Percentiles rank a stretch among this genome's conserved stretches.
Conservation (phyloP, 2,329 filamentous ascomycete genomes). For the Ilyonectria destructans region DNA sequence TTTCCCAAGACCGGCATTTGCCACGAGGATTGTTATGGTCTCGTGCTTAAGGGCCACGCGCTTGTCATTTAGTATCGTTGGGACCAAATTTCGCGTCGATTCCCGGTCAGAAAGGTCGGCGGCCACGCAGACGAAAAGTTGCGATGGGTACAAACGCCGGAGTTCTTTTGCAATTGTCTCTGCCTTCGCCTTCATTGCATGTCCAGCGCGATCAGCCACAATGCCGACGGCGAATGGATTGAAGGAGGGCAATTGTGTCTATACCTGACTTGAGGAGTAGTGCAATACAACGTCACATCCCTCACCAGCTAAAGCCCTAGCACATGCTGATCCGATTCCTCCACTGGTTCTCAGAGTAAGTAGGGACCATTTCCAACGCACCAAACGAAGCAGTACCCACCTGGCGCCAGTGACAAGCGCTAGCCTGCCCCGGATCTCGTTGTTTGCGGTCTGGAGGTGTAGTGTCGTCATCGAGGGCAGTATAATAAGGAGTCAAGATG, state of each 20-base stretch:
- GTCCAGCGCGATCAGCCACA: constrained; percentile 5
- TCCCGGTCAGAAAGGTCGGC: constrained; percentile 51
- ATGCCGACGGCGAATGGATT: neutral
- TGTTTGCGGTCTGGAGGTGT: constrained; percentile 45
- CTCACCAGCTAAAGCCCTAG: constrained; percentile 53
- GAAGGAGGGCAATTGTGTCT: neutral
- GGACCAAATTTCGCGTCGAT: constrained; percentile 20
- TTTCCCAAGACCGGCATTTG: constrained; percentile 47
- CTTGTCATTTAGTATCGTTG: constrained; percentile 16
- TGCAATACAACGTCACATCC: constrained; percentile 56
- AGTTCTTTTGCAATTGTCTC: constrained; percentile 50
- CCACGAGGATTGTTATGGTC: constrained; percentile 20
- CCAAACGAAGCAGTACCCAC: constrained; percentile 33
- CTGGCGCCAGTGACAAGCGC: constrained; percentile 55
- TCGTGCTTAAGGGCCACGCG: constrained; percentile 32
- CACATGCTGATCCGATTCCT: constrained; percentile 55
- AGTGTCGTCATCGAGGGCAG: constrained; percentile 37
- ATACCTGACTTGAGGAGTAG: constrained; percentile 53
- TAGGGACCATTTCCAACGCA: neutral
- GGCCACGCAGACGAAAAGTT: constrained; percentile 48
- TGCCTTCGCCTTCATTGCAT: constrained; percentile 50
- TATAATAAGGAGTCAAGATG: neutral
- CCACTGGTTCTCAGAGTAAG: constrained; percentile 47
- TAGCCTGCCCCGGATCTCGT: constrained; percentile 47
- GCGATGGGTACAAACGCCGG: constrained; percentile 41